Evolutionary conservation across 2,329 filamentous ascomycete species (phyloP).

Genomic region (Exserohilum turcica): DNA sequence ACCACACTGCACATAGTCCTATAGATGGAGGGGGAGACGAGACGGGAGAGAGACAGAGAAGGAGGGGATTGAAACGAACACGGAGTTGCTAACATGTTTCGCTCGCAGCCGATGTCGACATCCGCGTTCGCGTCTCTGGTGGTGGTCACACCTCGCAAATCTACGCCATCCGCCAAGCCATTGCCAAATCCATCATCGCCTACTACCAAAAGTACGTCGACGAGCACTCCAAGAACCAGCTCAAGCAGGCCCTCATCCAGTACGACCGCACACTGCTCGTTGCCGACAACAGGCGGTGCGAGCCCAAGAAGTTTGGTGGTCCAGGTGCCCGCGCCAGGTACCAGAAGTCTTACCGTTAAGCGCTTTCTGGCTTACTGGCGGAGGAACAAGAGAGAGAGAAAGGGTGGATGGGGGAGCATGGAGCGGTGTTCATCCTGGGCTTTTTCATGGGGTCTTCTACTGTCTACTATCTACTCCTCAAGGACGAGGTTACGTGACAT

Average conservation of each 20-base stretch:
- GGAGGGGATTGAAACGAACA: constrained; percentile 7
- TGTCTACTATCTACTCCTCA: constrained; percentile 25
- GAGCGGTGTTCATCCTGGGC: constrained; percentile 47
- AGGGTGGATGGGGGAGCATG: constrained; percentile 36
- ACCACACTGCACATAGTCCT: constrained; percentile 9
- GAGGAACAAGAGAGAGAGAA: constrained; percentile 9
- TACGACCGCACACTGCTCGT: constrained; percentile 98
- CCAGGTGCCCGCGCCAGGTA: constrained; percentile 92
- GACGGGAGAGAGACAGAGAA: constrained; percentile 17
- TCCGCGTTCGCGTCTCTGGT: constrained; percentile 93
- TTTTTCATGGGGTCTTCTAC: constrained; percentile 42
- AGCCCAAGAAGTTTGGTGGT: constrained; percentile 98
- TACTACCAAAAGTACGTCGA: constrained; percentile 99
- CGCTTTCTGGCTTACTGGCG: constrained; percentile 17
- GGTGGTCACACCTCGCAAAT: constrained; percentile 98
- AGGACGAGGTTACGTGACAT: constrained; percentile 33
- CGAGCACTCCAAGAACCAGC: constrained; percentile 99
- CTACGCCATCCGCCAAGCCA: constrained; percentile 98
- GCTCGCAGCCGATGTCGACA: constrained; percentile 76
- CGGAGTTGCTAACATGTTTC: constrained; percentile 17
- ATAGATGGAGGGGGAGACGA: too few species aligned
- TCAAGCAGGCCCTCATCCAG: constrained; percentile 94
- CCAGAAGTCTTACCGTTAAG: constrained; percentile 99
- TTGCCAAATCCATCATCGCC: constrained; percentile 93
- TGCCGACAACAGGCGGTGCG: constrained; percentile 97